Conservation (phyloP, 2,329 filamentous ascomycete genomes). For the Sordariomycetes sp. region DNA sequence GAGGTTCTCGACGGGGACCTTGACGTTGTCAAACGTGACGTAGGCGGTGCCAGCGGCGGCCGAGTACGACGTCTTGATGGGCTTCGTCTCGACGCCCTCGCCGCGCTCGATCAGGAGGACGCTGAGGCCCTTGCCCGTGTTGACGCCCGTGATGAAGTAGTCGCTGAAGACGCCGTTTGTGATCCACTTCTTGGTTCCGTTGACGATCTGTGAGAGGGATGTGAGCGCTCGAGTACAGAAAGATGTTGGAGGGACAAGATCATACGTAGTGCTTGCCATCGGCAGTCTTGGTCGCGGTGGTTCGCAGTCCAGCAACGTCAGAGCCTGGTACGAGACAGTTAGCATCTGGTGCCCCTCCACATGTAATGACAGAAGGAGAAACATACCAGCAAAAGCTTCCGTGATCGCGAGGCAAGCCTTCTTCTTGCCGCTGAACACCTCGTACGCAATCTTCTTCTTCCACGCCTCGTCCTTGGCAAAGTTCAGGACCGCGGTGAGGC, state of each 20-base stretch:
- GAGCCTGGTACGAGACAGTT: constrained; percentile 9
- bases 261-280: constrained; percentile 59
- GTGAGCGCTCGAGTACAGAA: background rate
- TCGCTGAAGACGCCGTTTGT: constrained; percentile 70
- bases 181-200: constrained; percentile 77
- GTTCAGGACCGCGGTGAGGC: constrained; percentile 66
- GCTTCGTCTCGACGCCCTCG: constrained; percentile 62
- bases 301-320: constrained; percentile 68
- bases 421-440: constrained; percentile 69
- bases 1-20: constrained; percentile 67
- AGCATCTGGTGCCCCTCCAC: background rate
- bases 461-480: constrained; percentile 57
- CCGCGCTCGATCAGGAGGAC: constrained; percentile 64
- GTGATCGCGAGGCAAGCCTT: constrained; percentile 83
- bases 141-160: constrained; percentile 73
- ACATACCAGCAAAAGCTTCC: constrained; percentile 70
- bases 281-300: constrained; percentile 62
- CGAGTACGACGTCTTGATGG: constrained; percentile 74
- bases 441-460: constrained; percentile 53
- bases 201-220: constrained; percentile 32
- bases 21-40: constrained; percentile 76
- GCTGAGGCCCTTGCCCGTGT: constrained; percentile 65
- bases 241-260: constrained; percentile 1
- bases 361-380: background rate
- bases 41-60: constrained; percentile 65